Base-by-base conservation (phyloP, 2,329 filamentous ascomycete genomes). In the Ophiostoma ips region DNA sequence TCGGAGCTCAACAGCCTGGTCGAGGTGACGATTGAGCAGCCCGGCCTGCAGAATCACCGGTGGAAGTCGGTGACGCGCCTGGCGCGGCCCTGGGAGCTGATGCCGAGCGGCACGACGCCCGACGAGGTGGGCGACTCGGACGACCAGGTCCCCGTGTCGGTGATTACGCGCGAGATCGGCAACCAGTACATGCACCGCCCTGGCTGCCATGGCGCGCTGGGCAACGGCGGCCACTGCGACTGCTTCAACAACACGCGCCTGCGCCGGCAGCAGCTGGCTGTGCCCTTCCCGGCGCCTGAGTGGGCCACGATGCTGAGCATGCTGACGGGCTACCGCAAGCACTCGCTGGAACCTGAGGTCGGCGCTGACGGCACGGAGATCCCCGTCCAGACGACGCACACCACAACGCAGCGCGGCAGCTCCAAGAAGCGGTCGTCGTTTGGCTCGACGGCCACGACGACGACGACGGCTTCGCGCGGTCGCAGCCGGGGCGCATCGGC, bases 21-120 rank as follows among this genome's bases (percentile, higher is more conserved):
- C 33, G 74, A 81, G 62, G 70, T 82, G 50, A 70, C 69, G 50
- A 71, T 82, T 50, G 72, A 74, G 52, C 70, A 73, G 55, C 69
- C 68, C 15, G 67, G 64, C 33, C 67, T 79, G 46, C 70, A 76
- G 56, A 71, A 70, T 58, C 75, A 78, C 59, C 68, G 68, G 36
- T 82, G 78, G 78, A 73, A 76, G 62, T 78, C 77, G 51, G 64
- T 76, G 45, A 81, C 78, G 12, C 71, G 70, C 16, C 69, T 83
- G 43, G 70, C 71, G 21, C 73, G 77, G 40, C 78, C 79, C 0
- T 61, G 66, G 5, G 76, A 81, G 62, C 66, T 79, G 46, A 69
- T 55, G 46, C 50, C 52, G 43, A 48, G 43, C 16, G 52, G 51
- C 18, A 50, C 18, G 21, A 49, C 36, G 19, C 45, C 38, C 28